phyloP scores from a whole-genome alignment of 2,329 filamentous ascomycete species.

The Calonectria leucothoes region DNA sequence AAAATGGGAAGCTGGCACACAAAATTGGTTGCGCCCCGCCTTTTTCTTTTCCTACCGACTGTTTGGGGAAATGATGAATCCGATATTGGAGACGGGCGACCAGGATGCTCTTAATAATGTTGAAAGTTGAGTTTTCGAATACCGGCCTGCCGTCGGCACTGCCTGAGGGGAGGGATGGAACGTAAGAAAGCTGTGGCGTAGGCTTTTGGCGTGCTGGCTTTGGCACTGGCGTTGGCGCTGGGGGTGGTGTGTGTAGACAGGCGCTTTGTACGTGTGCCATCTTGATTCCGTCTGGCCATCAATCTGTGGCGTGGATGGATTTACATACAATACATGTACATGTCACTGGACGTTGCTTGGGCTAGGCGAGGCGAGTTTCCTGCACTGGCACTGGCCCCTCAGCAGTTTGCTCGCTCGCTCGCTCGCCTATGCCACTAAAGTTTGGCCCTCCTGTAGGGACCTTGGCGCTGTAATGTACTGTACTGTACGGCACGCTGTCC shows the following conservation, averaged over 20 bases:
- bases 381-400: not conserved
- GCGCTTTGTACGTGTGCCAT: not conserved
- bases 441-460: not conserved
- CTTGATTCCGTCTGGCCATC: not conserved
- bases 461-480: not conserved
- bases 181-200: not conserved
- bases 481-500: no score
- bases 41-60: not conserved
- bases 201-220: not conserved
- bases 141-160: not conserved
- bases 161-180: not conserved
- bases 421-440: not conserved
- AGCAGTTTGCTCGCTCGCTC: not conserved
- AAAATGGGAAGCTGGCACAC: not conserved
- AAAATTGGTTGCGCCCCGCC: not conserved
- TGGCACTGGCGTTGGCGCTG: not conserved
- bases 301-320: constrained; percentile 6
- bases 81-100: not conserved
- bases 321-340: not conserved
- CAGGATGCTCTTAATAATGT: not conserved
- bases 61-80: constrained; percentile 3
- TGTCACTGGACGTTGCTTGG: not conserved
- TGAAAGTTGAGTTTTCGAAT: not conserved
- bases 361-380: not conserved
- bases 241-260: not conserved